Conservation (phyloP, 208 protist genomes). For the Acanthamoeba royreba region DNA sequence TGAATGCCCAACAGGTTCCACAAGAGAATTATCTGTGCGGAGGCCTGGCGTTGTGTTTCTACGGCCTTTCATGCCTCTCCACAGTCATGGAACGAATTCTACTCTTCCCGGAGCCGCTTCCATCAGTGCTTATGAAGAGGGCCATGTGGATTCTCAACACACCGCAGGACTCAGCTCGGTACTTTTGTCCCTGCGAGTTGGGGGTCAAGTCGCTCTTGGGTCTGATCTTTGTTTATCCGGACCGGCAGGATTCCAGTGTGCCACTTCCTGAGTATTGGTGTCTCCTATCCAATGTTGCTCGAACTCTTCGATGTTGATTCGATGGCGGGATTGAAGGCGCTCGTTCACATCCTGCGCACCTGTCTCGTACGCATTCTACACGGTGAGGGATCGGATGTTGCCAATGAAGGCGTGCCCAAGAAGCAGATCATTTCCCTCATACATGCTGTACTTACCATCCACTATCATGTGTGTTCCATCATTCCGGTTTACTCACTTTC, state of each 20-base stretch:
- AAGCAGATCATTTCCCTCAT: slow-evolving; percentile 43
- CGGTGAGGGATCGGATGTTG: neutral
- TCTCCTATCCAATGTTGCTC: neutral
- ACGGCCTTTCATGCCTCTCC: slow-evolving; percentile 29
- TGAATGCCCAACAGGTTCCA: neutral
- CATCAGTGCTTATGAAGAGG: neutral
- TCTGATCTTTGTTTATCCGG: neutral
- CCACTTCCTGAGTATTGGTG: neutral
- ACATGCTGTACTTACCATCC: neutral
- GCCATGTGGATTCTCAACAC: slow-evolving; percentile 30
- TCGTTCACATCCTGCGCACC: slow-evolving; percentile 15
- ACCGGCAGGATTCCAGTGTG: neutral
- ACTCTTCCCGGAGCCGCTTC: slow-evolving; percentile 27
- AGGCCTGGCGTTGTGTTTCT: slow-evolving; percentile 57
- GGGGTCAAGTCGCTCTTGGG: neutral
- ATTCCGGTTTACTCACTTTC: neutral
- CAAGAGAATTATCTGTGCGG: slow-evolving; percentile 50
- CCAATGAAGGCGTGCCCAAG: neutral
- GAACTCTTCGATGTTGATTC: slow-evolving; percentile 20
- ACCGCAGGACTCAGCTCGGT: neutral
- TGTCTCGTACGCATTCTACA: neutral
- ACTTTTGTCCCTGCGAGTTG: neutral
- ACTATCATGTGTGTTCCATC: neutral
- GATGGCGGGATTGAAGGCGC: neutral
- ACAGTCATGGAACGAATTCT: slow-evolving; percentile 57